Evolutionary conservation across 805 yeast genomes (phyloP).

Genomic region (Sungouiozyma intestinalis): DNA sequence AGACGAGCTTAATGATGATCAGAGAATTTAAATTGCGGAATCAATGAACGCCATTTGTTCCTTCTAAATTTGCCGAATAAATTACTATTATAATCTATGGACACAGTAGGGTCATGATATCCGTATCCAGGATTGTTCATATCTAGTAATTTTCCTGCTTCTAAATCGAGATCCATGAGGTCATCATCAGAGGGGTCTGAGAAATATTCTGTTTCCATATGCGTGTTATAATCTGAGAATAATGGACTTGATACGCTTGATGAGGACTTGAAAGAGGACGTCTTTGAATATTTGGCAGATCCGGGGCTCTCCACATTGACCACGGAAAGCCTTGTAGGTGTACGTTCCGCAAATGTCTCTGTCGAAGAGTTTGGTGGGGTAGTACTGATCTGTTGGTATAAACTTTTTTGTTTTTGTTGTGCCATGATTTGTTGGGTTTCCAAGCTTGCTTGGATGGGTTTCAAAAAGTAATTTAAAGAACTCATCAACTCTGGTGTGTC

Average conservation of each 20-base stretch:
- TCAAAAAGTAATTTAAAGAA: slow-evolving; percentile 64
- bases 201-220: background rate
- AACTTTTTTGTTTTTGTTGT: background rate
- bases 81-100: background rate
- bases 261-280: background rate
- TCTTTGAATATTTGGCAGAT: background rate
- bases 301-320: background rate
- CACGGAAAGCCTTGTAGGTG: background rate
- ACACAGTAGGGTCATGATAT: background rate
- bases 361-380: background rate
- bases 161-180: background rate
- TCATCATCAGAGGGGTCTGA: background rate
- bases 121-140: background rate
- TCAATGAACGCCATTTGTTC: background rate
- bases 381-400: background rate
- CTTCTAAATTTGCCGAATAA: background rate
- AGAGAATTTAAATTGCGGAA: background rate
- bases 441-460: slow-evolving; percentile 49
- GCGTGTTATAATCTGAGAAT: background rate
- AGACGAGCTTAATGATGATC: background rate
- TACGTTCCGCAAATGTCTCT: background rate
- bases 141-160: background rate
- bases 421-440: background rate
- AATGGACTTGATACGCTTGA: background rate
- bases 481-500: slow-evolving; percentile 57